Evolutionary conservation across 305 asterid genomes (phyloP), one percentile per base, ranked within the genome.

Genomic region (Fraxinus dipetala): DNA sequence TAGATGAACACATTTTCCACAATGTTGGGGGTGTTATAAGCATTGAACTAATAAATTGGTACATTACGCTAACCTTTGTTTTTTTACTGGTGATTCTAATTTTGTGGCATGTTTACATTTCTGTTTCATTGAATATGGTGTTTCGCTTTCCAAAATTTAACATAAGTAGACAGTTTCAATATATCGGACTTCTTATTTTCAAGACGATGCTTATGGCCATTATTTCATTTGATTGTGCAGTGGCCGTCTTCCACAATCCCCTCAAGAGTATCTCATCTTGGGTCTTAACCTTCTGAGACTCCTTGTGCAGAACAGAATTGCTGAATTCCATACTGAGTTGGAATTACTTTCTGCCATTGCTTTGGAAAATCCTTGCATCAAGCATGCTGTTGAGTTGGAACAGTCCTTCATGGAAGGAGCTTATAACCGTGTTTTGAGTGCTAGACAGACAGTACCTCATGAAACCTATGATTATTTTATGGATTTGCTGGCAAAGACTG

Each of bases 391-490:
- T 61, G 99, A 93, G 80, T 86, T 94, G 87, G 99, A 96, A 90
- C 99, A 96, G 80, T 96, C 99, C 77, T 94, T 96, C 91, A 96
- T 96, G 99, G 99, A 96, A 89, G 99, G 99, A 85, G 99, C 98
- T 82, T 96, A 96, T 85, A 93, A 96, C 86, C 94, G 97, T 40
- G 99, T 94, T 70, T 83, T 94, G 86, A 92, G 85, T 82, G 98
- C 99, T 72, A 91, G 98, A 76, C 97, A 94, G 89, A 89, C 97
- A 0, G 97, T 92, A 38, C 99, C 99, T 67, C 95, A 94, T 82
- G 97, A 92, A 82, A 90, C 98, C 70, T 96, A 91, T 77, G 95
- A 88, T 69, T 94, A 94, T 87, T 96, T 96, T 94, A 94, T 96
- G 98, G 99, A 96, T 86, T 87, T 96, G 80, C 90, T 96, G n/a